These are phyloP conservation scores for Stephania japonica DNA, from an alignment of 164 flowering plant genomes.

Conservation along the genomic window DNA sequence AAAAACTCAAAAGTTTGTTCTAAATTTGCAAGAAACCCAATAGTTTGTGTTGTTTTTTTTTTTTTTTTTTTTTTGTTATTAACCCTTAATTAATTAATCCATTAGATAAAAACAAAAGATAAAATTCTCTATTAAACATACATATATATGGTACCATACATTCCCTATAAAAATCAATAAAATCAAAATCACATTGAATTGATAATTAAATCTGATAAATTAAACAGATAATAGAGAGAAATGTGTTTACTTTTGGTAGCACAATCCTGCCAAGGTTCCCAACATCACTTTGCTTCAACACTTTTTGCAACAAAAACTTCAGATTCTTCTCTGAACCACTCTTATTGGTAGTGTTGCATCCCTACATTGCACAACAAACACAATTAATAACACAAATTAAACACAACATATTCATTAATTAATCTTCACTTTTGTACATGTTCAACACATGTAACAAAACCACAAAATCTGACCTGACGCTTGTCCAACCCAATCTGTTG, in stretches of 20 bases:
- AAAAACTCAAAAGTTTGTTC: no score
- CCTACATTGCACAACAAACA: slow-evolving; percentile 27
- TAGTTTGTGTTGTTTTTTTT: no score
- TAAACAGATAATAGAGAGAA: background rate
- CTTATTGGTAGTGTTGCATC: slow-evolving; percentile 34
- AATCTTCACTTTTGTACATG: background rate
- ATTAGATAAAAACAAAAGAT: no score
- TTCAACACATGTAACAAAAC: background rate
- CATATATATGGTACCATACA: no score
- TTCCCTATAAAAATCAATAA: no score
- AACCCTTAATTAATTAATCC: no score
- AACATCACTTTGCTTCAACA: slow-evolving; percentile 98
- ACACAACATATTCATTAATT: background rate
- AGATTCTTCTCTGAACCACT: slow-evolving; percentile 68
- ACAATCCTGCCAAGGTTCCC: slow-evolving; percentile 98
- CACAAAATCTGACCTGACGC: slow-evolving; percentile 41
- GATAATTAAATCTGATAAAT: background rate
- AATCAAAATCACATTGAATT: no score
- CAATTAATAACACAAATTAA: background rate
- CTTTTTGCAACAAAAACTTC: slow-evolving; percentile 88
- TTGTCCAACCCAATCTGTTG: slow-evolving; percentile 36
- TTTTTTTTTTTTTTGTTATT: no score
- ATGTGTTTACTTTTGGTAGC: slow-evolving; percentile 70
- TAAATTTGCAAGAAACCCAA: no score
- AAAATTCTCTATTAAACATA: no score